Evolutionary conservation across 2,329 filamentous ascomycete genomes (phyloP), one percentile per base, ranked within the genome.

Genomic region (Trichophyton benhamiae): DNA sequence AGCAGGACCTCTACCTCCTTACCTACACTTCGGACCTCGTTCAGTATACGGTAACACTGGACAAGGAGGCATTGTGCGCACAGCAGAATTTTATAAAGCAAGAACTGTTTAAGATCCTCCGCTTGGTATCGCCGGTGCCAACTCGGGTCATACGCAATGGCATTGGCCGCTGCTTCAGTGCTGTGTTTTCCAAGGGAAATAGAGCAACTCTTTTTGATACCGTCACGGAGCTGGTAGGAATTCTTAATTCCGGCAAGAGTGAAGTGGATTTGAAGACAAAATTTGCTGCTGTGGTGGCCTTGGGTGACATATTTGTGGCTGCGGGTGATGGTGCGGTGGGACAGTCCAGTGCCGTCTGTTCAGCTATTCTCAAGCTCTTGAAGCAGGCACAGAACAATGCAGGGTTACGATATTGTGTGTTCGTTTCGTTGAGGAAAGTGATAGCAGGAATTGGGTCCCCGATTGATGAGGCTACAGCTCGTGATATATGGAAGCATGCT

Each of bases 31-130:
- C 91, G 30, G 84, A 87, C 63, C 81, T 99, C 61, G 87, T 85
- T 65, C 87, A 87, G 67, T 88, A 96, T 80, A 88, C 95, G 52
- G 80, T 85, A 60, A 66, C 66, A 17, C 82, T 97, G 55, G 83
- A 85, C 60, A 80, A 85, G 64, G 89, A 96, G 67, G 88, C 88
- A 71, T 88, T 91, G 67, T 92, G 89, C 22, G 83, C 88, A 11
- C 88, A 96, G 76, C 94, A 99, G 75, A 85, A 91, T 68, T 89
- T 89, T 72, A 81, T 99, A 68, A 96, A 96, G 76, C 91, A 89
- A 73, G 91, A 97, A 80, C 82, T 96, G 66, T 89, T 97, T 74
- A 90, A 96, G 76, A 87, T 99, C 72, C 83, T 99, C 72, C 91
- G 87, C 69, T 83, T 99, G 44, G 73, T 85, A 57, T 82, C 89